Base-by-base conservation (phyloP, 2,329 filamentous ascomycete species). In the Talaromyces pinophilus region DNA sequence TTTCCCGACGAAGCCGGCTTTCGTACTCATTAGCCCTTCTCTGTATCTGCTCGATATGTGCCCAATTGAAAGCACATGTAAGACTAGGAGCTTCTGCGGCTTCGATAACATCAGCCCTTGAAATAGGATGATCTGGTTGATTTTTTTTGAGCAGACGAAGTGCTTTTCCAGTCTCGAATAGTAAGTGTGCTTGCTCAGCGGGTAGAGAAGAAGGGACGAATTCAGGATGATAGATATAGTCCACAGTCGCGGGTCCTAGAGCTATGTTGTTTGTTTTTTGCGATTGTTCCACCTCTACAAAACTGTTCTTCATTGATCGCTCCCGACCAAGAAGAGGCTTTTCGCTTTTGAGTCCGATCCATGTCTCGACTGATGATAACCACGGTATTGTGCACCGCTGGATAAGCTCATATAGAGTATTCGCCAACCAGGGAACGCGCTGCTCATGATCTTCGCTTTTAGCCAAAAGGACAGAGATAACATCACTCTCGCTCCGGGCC, bases 141-240 rank as follows among this genome's bases (percentile, higher is more conserved):
- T 90, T 87, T 25, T 82, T 80, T 70, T 88, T 86, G 59, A 96
- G 82, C 63, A 95, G 88, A 7, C 90, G 86, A 59, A 96, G 78
- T 74, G 90, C 94, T 71, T 86, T 87, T 3, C 92, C 92, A 3
- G 89, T 90, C 74, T 96, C 92, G 69, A 94, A 93, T n/a, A 95
- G 87, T 5, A 84, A 81, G 61, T 86, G 84, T 2, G 87, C 88
- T 70, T 93, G 85, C 66, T 95, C 91, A 5, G 81, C 76, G 0
- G 88, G 85, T 54, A 96, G 83, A 70, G 95, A 95, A 1, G 83
- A 81, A 0, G 92, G 92, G 79, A 95, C 87, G 68, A 86, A 86
- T 33, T 85, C 81, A 25, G 70, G 68, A 25, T 69, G 69, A 57
- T 76, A 79, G 19, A 83, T 81, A 67, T 90, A 87, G 38, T 93